Evolutionary conservation across 768 basidiomycete genomes (phyloP), one percentile per base, ranked within the genome.

Genomic region (Suillus occidentalis): DNA sequence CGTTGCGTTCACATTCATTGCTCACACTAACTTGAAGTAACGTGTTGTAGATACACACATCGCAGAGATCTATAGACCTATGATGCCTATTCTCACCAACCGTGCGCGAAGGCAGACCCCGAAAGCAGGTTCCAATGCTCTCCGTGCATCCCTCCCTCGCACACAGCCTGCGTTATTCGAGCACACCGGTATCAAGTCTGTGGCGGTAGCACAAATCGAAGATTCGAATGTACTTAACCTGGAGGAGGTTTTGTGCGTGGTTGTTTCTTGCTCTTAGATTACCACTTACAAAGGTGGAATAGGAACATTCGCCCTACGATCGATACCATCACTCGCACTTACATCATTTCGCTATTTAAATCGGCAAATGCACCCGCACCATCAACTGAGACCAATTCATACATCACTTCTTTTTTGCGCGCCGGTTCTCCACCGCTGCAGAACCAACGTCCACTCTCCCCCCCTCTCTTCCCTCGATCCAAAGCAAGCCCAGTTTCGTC

Each of bases 61-160:
- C 40, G 67, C 68, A 25, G 67, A 70, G 4, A 58, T 70, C 3
- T 73, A 71, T 59, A 78, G 80, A 62, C 82, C 78, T 6, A 71
- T 84, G 65, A 77, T 80, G 12, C 82, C 85, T 13, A 68, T 85
- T 14, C 73, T 74, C 56, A 83, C 86, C 52, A 75, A 77, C 42
- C 77, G 77, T 18, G 81, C 87, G 4, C 75, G 73, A 43, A 79
- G 75, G n/a, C 77, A 82, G 68, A 87, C 85, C 10, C 85, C 84
- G 1, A 74, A 71, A 42, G 67, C 80, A 8, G 82, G 84, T 55
- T 62, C 43, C 31, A 66, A 63, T 68, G 67, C 18, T 55, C 72
- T 72, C n/a, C 66, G 69, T 31, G 65, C 69, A 58, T 73, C 71
- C n/a, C 62, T 74, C 18, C 73, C 75, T 39, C 71, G 63, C 28